A percentile compares a stretch with the other conserved stretches of the same genome.
Conservation (phyloP, 768 basidiomycete species). For the Scleroderma bovista region DNA sequence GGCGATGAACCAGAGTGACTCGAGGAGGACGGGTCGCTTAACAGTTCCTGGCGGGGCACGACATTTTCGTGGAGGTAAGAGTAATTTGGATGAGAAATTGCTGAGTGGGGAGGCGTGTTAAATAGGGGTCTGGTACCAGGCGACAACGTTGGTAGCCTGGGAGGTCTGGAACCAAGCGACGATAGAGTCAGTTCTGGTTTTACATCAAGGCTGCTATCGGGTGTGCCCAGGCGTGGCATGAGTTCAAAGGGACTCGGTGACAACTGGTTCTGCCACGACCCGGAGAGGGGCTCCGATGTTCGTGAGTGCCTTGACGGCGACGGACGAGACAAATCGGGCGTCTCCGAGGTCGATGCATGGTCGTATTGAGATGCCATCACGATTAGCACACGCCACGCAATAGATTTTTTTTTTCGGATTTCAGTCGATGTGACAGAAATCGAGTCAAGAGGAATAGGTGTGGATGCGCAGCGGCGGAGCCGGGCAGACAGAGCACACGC, state of each 20-base stretch:
- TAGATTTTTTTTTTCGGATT: slow-evolving; percentile 11
- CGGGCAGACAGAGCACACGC: slow-evolving; percentile 22
- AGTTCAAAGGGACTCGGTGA: slow-evolving; percentile 18
- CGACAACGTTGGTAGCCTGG: slow-evolving; percentile 51
- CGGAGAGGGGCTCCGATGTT: slow-evolving; percentile 24
- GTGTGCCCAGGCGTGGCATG: slow-evolving; percentile 17
- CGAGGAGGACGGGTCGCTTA: slow-evolving; percentile 41
- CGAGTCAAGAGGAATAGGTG: slow-evolving; percentile 14
- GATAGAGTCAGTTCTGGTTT: slow-evolving; percentile 41
- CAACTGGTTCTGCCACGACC: slow-evolving; percentile 17
- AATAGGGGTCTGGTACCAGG: slow-evolving; percentile 27
- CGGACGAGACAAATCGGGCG: slow-evolving; percentile 31
- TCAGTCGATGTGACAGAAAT: background rate
- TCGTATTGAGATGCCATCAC: slow-evolving; percentile 4
- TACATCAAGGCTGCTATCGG: slow-evolving; percentile 24
- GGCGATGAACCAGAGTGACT: slow-evolving; percentile 33
- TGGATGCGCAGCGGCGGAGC: slow-evolving; percentile 16
- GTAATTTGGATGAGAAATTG: slow-evolving; percentile 48
- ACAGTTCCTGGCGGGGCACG: slow-evolving; percentile 26
- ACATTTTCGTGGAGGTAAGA: slow-evolving; percentile 41
- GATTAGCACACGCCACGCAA: slow-evolving; percentile 13
- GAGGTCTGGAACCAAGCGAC: slow-evolving; percentile 45
- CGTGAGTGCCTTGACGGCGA: slow-evolving; percentile 21
- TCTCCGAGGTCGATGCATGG: slow-evolving; percentile 18
- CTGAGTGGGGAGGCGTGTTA: slow-evolving; percentile 26